Base-by-base conservation (phyloP, 306 rosid species). In the Quercus bicolor region DNA sequence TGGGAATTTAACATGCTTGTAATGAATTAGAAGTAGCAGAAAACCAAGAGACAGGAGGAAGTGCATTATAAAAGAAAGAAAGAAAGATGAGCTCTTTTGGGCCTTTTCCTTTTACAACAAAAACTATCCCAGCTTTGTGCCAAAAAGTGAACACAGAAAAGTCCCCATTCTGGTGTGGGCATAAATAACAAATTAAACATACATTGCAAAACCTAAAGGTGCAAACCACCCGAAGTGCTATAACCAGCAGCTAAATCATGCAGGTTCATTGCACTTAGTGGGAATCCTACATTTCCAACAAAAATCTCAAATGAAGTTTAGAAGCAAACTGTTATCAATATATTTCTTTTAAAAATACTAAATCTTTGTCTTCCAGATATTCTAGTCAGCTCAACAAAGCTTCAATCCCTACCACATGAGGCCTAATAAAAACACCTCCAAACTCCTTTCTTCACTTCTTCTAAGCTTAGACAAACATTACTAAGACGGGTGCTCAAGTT, bases 231-330 rank as follows among this genome's bases (percentile, higher is more conserved):
- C 48, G 24, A 31, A 18, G 19, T 65, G 15, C 45, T 18, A 65
- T 19, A 65, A 65, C 16, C 65, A 65, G 48, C 10, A 65, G 69
- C 21, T 31, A 31, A 12, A 7, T 16, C 33, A 33, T 33, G 48
- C 13, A 18, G 48, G 65, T 11, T 24, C 65, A 59, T 8, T 26
- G 45, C 24, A 31, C 56, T 26, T 62, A 6, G 76, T 61, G 68
- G 31, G 69, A 28, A 37, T 70, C 75, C 56, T 64, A 10, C 20
- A 37, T 21, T 29, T 60, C 23, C 56, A 76, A 65, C 48, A 68
- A 53, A 60, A 69, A 60, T 60, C 73, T 72, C 65, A 10, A 72
- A 76, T 62, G 68, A 72, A 56, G 45, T 66, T 33, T 19, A 3
- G 48, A 5, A 33, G 51, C 13, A 66, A 33, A 5, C 19, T 19